These are phyloP conservation scores for Plasmodium ovale DNA, from an alignment of 169 alveolate species.

Conservation along the genomic window DNA sequence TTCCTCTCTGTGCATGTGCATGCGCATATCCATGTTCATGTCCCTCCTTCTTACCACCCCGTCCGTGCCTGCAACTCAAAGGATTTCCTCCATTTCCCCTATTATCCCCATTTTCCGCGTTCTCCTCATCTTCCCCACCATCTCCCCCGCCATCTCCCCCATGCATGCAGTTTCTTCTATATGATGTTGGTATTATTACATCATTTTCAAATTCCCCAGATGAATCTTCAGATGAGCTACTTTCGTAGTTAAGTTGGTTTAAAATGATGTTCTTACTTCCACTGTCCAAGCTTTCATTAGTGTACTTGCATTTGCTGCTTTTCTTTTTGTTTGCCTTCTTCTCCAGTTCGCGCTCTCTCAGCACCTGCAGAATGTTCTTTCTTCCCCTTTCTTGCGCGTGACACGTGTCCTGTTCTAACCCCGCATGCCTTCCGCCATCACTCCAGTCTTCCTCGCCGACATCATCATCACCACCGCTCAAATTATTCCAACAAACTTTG, in stretches of 20 bases:
- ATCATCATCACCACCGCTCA: no score
- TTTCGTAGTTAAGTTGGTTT: constrained; percentile 3
- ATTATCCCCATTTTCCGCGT: background rate
- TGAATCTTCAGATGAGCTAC: background rate
- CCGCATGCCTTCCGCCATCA: background rate
- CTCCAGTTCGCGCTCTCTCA: constrained; percentile 9
- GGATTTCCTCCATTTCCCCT: no score
- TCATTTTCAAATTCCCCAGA: constrained; percentile 2
- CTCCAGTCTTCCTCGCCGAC: no score
- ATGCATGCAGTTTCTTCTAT: constrained; percentile 10
- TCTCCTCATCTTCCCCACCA: background rate
- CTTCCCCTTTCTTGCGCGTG: background rate
- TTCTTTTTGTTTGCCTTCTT: constrained; percentile 37
- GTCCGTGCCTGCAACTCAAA: no score
- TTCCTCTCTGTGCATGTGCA: no score
- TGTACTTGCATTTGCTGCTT: constrained; percentile 23
- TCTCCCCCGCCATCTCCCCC: background rate
- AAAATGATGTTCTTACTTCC: constrained; percentile 38
- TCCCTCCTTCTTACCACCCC: no score
- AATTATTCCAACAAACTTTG: no score
- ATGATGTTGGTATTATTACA: constrained; percentile 3
- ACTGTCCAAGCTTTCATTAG: constrained; percentile 14
- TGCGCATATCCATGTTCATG: background rate
- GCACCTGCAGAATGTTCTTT: constrained; percentile 27
- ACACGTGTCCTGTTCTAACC: background rate